Evolutionary conservation across 768 basidiomycete species (phyloP).

Genomic region (Artomyces pyxidatus): DNA sequence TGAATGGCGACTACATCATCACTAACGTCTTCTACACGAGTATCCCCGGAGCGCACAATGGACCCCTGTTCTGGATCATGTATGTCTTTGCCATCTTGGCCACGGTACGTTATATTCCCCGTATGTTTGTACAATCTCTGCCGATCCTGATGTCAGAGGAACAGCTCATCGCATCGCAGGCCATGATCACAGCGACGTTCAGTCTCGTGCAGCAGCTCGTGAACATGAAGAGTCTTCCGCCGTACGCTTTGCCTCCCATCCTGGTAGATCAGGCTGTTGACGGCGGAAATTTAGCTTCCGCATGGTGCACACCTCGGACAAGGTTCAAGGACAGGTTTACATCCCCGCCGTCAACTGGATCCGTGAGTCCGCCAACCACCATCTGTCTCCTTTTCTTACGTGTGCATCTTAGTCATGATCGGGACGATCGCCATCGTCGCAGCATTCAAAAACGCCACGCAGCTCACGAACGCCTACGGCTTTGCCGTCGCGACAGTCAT

Average conservation of each 20-base stretch:
- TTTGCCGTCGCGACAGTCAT: constrained; percentile 62
- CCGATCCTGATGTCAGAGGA: not conserved
- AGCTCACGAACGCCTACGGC: constrained; percentile 53
- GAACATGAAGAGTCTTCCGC: constrained; percentile 50
- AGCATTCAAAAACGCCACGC: constrained; percentile 43
- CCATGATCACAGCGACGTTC: constrained; percentile 64
- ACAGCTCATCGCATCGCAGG: constrained; percentile 55
- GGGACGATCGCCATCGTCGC: constrained; percentile 45
- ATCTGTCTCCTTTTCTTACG: not conserved
- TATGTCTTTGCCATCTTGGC: constrained; percentile 59
- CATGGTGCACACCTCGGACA: constrained; percentile 54
- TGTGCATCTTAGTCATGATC: constrained; percentile 36
- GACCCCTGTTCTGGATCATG: constrained; percentile 56
- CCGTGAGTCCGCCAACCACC: constrained; percentile 20
- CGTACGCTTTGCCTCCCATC: constrained; percentile 18
- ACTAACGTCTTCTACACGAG: constrained; percentile 53
- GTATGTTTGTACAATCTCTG: too few species aligned
- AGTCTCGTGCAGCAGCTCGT: constrained; percentile 57
- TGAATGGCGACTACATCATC: constrained; percentile 40
- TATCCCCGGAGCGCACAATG: constrained; percentile 49
- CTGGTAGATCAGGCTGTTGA: not conserved
- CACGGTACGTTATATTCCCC: constrained; percentile 50
- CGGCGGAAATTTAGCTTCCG: constrained; percentile 25
- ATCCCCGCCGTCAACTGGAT: constrained; percentile 57
- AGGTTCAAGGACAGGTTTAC: constrained; percentile 57